These are phyloP conservation scores for Xylariaceae sp. DNA, from an alignment of 2,329 filamentous ascomycete genomes.

Conservation along the genomic window DNA sequence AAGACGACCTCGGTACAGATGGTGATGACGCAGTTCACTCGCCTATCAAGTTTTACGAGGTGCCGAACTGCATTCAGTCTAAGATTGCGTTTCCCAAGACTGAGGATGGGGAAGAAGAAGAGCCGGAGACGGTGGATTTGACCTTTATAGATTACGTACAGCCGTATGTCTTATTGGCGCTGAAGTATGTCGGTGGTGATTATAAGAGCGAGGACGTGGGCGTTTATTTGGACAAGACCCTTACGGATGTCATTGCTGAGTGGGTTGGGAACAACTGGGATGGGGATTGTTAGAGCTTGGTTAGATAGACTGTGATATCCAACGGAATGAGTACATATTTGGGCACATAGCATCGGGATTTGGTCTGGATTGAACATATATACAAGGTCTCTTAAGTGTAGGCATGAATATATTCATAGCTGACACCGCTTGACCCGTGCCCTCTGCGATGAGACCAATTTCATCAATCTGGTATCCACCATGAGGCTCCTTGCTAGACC, in stretches of 20 bases:
- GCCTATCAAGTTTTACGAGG: constrained; percentile 66
- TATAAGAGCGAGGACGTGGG: constrained; percentile 46
- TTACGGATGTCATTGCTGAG: constrained; percentile 51
- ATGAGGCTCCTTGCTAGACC: too few relatives aligned
- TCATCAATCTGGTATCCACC: too few relatives aligned
- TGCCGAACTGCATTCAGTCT: constrained; percentile 81
- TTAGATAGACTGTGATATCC: background rate
- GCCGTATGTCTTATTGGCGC: constrained; percentile 71
- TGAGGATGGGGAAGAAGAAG: constrained; percentile 38
- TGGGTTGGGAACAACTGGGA: constrained; percentile 61
- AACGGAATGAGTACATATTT: background rate
- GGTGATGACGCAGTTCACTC: constrained; percentile 89
- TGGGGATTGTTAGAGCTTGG: constrained; percentile 37
- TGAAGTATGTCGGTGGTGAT: constrained; percentile 57
- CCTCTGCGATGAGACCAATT: too few relatives aligned
- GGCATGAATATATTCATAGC: too few relatives aligned
- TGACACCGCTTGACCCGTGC: too few relatives aligned
- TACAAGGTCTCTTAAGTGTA: too few relatives aligned
- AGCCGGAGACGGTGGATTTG: constrained; percentile 74
- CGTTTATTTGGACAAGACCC: constrained; percentile 49
- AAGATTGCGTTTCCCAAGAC: constrained; percentile 56
- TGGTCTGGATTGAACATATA: too few relatives aligned
- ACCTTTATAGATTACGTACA: constrained; percentile 91
- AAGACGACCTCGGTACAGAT: constrained; percentile 75
- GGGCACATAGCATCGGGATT: background rate